Percentiles rank a stretch among this genome's conserved stretches.
Conservation (phyloP, 1,284 basidiomycete species). For the Meira miltonrushii region DNA sequence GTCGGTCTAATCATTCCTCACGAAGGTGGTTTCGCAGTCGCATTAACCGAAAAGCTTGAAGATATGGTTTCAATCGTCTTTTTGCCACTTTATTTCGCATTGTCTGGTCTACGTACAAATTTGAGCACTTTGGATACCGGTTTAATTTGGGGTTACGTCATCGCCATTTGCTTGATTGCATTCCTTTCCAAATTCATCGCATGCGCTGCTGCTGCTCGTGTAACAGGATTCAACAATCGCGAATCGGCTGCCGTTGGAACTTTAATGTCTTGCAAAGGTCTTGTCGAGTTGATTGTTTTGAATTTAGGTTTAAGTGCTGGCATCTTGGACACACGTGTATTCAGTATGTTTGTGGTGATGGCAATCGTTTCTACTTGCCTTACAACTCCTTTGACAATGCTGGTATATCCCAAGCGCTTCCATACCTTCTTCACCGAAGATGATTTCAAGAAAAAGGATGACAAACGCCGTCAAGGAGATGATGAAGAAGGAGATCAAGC, state of each 20-base stretch:
- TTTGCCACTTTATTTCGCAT: slow-evolving; percentile 76
- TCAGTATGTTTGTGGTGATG: slow-evolving; percentile 83
- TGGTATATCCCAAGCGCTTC: slow-evolving; percentile 64
- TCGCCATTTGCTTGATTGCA: slow-evolving; percentile 73
- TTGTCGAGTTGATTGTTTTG: slow-evolving; percentile 69
- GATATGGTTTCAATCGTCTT: slow-evolving; percentile 58
- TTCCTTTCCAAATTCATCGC: slow-evolving; percentile 67
- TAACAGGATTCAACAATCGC: slow-evolving; percentile 67
- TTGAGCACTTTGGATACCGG: slow-evolving; percentile 58
- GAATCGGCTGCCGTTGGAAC: slow-evolving; percentile 81
- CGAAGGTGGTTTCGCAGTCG: slow-evolving; percentile 69
- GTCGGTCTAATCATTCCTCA: slow-evolving; percentile 83
- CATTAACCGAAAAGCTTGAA: slow-evolving; percentile 59
- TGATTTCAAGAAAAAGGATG: background rate
- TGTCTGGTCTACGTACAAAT: slow-evolving; percentile 78
- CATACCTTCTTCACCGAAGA: background rate
- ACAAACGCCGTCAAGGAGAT: slow-evolving; percentile 7
- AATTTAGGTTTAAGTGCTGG: slow-evolving; percentile 79
- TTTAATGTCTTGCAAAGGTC: slow-evolving; percentile 92
- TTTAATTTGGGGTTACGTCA: slow-evolving; percentile 76
- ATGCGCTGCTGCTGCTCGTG: slow-evolving; percentile 60
- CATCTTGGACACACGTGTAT: slow-evolving; percentile 65
- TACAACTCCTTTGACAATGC: slow-evolving; percentile 77
- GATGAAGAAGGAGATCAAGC: slow-evolving; percentile 15
- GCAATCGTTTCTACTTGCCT: slow-evolving; percentile 78